Evolutionary conservation across 108 stramenopile species (phyloP).

Genomic region (Discostella stelligeroides): DNA sequence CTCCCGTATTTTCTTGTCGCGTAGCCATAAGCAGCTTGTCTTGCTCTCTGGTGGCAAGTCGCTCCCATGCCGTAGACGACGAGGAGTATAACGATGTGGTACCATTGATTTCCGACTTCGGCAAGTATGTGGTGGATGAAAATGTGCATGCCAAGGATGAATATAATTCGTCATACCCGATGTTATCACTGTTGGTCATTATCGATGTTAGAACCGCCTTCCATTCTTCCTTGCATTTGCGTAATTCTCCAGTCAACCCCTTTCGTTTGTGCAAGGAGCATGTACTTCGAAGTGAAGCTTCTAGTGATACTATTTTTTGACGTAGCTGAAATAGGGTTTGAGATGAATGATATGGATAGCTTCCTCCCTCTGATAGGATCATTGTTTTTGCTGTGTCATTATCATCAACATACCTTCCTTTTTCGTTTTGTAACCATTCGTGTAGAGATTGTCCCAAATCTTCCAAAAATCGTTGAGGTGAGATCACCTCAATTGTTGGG

Average conservation of each 20-base stretch:
- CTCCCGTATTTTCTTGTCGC: constrained; percentile 62
- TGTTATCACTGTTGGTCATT: background rate
- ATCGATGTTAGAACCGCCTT: constrained; percentile 6
- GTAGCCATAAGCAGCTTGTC: constrained; percentile 12
- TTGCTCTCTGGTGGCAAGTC: constrained; percentile 1
- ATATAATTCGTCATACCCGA: background rate
- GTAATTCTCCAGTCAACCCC: constrained; percentile 30
- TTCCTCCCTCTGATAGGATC: background rate
- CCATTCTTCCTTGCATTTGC: constrained; percentile 34
- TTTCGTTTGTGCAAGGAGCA: constrained; percentile 36
- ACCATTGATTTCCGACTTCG: background rate
- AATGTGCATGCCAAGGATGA: constrained; percentile 27
- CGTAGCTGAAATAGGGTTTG: constrained; percentile 21
- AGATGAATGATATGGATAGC: constrained; percentile 22
- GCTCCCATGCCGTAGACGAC: background rate
- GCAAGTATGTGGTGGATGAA: constrained; percentile 18
- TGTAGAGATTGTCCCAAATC: constrained; percentile 27
- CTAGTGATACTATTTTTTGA: constrained; percentile 27
- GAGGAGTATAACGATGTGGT: background rate
- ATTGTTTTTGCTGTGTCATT: background rate
- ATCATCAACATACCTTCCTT: constrained; percentile 9
- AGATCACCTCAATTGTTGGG: constrained; percentile 29
- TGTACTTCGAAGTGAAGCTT: constrained; percentile 30
- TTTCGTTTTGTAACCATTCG: constrained; percentile 21
- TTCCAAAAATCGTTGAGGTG: constrained; percentile 39